Base-by-base conservation (phyloP, 345 rosid species). In the Corchorus olitorius region DNA sequence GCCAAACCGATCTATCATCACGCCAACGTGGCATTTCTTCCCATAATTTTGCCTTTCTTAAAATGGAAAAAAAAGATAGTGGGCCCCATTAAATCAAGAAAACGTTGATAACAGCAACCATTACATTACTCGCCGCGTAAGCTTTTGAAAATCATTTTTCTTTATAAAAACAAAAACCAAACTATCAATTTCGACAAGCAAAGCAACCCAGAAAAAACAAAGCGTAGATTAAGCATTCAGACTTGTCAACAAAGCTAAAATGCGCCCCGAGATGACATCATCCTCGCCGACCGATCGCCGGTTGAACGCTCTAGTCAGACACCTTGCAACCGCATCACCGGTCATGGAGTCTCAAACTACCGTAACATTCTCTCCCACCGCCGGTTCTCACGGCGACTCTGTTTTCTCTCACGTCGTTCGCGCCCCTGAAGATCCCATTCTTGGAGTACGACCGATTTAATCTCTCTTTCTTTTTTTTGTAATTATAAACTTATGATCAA, bases 381-480 rank as follows among this genome's bases (percentile, higher is more conserved):
- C 83, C 35, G 80, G 83, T 61, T 39, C 15, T 62, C 60, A 82
- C 27, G 83, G 83, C n/a, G 86, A 75, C 81, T 93, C 98, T 65
- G 93, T 90, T 77, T 92, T 93, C 86, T 75, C 87, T 67, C 93
- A 88, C 83, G 87, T 94, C 22, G 90, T 85, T 81, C 93, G 84
- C 74, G 98, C 87, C 75, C 98, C 98, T 16, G 98, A 92, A 79
- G 98, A 94, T 88, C 92, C 97, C 43, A 94, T 89, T 77, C 94
- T 94, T 71, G 98, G 95, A 83, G 95, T 92, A 85, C 61, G 19
- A 70, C 27, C 27, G 49, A 43, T 49, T 64, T 43, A 53, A 70
- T 62, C 37, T 58, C 22, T 58, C 22, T n/a, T 13, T 17, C 56
- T 19, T 13, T 67, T 15, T 53, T 13, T 48, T 27, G 12, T 2